Evolutionary conservation across 163 green algal genomes (phyloP).

Genomic region (Scenedesmus sp.): DNA sequence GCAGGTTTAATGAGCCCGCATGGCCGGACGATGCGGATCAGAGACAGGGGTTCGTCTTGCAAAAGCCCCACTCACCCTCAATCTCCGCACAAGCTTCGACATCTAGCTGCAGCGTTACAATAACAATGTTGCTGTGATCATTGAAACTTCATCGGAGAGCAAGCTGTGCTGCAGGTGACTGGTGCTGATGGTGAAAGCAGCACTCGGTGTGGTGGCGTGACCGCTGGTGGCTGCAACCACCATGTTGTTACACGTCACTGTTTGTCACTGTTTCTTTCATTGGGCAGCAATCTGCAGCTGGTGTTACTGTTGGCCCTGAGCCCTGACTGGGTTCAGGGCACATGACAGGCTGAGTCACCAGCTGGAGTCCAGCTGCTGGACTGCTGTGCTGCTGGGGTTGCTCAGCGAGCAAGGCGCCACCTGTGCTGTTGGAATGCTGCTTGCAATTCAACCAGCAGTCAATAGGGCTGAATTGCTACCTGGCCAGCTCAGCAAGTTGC

Average conservation of each 20-base stretch:
- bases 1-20: background rate
- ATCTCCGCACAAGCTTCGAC: slow-evolving; percentile 40
- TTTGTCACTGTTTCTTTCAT: background rate
- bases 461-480: too few relatives aligned
- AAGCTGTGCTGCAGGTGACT: too few relatives aligned
- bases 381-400: background rate
- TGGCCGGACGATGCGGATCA: background rate
- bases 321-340: background rate
- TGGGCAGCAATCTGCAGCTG: too few relatives aligned
- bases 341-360: background rate
- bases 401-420: background rate
- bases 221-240: background rate
- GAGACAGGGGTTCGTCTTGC: background rate
- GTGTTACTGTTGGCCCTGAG: background rate
- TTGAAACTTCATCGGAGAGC: background rate
- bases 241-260: background rate
- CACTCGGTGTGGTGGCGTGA: background rate
- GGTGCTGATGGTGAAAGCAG: background rate
- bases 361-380: too few relatives aligned
- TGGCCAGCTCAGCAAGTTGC: too few relatives aligned
- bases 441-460: too few relatives aligned
- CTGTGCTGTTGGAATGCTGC: background rate
- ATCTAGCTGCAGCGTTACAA: background rate
- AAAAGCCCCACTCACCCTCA: slow-evolving; percentile 21
- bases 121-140: too few relatives aligned